A percentile compares a stretch with the other conserved stretches of the same genome.
Evolutionary conservation across 495 filamentous ascomycete genomes (phyloP).

Genomic region (Aspergillus leporis): DNA sequence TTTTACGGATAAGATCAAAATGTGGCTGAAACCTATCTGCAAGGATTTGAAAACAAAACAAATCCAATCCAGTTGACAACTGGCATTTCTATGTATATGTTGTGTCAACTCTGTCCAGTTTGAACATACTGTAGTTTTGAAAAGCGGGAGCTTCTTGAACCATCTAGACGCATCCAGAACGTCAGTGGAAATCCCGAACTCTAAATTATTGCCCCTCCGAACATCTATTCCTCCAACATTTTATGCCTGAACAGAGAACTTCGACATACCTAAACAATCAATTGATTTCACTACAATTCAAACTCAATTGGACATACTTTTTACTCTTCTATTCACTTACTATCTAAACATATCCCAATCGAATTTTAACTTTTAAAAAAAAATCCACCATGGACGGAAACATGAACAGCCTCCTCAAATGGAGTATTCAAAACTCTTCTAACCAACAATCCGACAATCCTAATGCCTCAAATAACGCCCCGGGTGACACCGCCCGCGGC

Average conservation of each 20-base stretch:
- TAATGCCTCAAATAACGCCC: conserved; percentile 32
- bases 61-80: no score
- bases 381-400: conserved; percentile 53
- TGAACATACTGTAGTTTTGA: conserved; percentile 21
- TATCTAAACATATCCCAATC: no score
- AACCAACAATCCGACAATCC: conserved; percentile 31
- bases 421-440: conserved; percentile 81
- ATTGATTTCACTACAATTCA: neutral
- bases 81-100: neutral
- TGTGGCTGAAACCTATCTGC: no score
- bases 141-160: conserved; percentile 24
- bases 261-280: no score
- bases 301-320: neutral
- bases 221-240: neutral
- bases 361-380: no score
- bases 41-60: no score
- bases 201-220: neutral
- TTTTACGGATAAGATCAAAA: no score
- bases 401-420: conserved; percentile 84
- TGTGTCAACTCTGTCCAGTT: no score
- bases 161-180: conserved; percentile 27
- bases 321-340: neutral
- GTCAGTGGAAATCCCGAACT: neutral
- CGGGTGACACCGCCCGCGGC: conserved; percentile 33
- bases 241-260: no score